A percentile compares a stretch with the other conserved stretches of the same genome.
phyloP scores from a whole-genome alignment of 2,329 filamentous ascomycete species.

The Sclerotinia subarctica region DNA sequence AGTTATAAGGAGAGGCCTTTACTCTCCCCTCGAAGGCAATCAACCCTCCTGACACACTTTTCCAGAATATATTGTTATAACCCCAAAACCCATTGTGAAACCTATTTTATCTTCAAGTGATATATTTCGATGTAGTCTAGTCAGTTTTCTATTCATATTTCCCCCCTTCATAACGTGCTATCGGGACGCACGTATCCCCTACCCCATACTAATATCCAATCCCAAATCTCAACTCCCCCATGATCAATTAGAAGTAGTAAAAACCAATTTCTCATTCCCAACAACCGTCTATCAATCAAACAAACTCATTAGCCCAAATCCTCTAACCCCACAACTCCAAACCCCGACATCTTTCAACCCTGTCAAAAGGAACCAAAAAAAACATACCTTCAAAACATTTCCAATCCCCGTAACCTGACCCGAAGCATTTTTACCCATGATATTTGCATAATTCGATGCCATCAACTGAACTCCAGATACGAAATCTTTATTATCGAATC shows the following conservation, averaged over 20 bases:
- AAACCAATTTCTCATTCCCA: conserved; percentile 32
- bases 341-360: neutral
- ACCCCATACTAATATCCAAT: too few species aligned
- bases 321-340: conserved; percentile 5
- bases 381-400: conserved; percentile 44
- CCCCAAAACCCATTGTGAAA: too few species aligned
- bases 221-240: neutral
- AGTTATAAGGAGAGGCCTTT: too few species aligned
- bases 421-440: conserved; percentile 50
- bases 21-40: too few species aligned
- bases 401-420: conserved; percentile 50
- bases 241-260: conserved; percentile 21
- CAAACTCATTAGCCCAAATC: conserved; percentile 16
- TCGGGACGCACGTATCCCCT: too few species aligned
- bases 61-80: too few species aligned
- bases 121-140: too few species aligned
- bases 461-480: conserved; percentile 57
- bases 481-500: conserved; percentile 54
- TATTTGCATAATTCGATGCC: conserved; percentile 49
- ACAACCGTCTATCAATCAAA: conserved; percentile 26
- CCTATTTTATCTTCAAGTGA: too few species aligned
- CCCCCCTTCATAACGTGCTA: too few species aligned
- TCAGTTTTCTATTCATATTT: too few species aligned
- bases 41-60: too few species aligned
- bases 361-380: neutral